A percentile compares a stretch with the other conserved stretches of the same genome.
phyloP scores from a whole-genome alignment of 805 yeast genomes.

The Myxozyma sirexii region DNA sequence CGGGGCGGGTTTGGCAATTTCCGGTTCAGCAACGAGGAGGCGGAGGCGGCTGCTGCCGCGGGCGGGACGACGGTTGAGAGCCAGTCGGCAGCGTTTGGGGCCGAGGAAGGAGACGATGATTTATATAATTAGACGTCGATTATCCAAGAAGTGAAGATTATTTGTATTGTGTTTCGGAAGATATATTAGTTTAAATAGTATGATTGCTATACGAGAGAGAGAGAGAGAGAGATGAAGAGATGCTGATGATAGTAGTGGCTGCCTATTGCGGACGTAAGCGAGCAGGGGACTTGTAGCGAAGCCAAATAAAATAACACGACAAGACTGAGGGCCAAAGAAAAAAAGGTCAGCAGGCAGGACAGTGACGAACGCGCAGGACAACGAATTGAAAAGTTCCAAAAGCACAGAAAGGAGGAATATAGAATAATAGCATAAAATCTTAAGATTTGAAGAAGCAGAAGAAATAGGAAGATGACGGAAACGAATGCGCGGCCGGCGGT shows the following conservation, averaged over 20 bases:
- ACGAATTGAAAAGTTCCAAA: too few relatives aligned
- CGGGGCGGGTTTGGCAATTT: conserved; percentile 94
- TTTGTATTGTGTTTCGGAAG: neutral
- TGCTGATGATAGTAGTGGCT: too few relatives aligned
- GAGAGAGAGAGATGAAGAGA: too few relatives aligned
- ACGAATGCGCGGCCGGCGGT: neutral
- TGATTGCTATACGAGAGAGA: too few relatives aligned
- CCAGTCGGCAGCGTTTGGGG: conserved; percentile 45
- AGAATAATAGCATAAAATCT: neutral
- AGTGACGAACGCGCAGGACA: too few relatives aligned
- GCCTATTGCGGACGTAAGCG: too few relatives aligned
- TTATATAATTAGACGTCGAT: conserved; percentile 55
- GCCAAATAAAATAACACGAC: too few relatives aligned
- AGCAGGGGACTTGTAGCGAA: too few relatives aligned
- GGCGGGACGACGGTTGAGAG: conserved; percentile 27
- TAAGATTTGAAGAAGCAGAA: too few relatives aligned
- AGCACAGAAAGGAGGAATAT: neutral
- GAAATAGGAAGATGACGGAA: neutral
- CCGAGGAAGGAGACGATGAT: conserved; percentile 63
- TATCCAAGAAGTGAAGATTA: neutral
- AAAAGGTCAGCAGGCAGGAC: too few relatives aligned
- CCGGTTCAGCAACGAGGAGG: conserved; percentile 63
- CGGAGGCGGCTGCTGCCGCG: conserved; percentile 42
- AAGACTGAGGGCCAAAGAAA: too few relatives aligned
- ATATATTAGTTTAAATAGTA: too few relatives aligned